Evolutionary conservation across 2,329 filamentous ascomycete genomes (phyloP).

Genomic region (Aureobasidium uvarum): DNA sequence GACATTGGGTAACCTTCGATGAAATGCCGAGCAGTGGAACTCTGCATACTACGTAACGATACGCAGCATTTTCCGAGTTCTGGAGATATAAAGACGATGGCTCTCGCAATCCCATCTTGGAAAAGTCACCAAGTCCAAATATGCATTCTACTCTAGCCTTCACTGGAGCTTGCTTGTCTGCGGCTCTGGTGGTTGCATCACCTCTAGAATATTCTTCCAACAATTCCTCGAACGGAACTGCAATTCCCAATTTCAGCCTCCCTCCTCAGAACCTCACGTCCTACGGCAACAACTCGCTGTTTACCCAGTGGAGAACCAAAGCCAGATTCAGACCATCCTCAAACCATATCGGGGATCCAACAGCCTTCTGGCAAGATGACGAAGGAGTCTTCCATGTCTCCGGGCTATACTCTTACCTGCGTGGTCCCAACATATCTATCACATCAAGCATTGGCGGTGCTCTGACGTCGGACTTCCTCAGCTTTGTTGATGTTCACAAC

Average conservation of each 20-base stretch:
- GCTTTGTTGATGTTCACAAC: constrained; percentile 44
- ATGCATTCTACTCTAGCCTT: constrained; percentile 11
- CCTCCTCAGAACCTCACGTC: constrained; percentile 18
- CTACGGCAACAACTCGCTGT: constrained; percentile 12
- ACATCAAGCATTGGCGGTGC: constrained; percentile 33
- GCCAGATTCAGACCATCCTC: constrained; percentile 21
- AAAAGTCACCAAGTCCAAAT: not conserved
- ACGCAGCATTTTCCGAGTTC: not conserved
- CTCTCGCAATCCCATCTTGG: not conserved
- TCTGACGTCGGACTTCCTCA: constrained; percentile 47
- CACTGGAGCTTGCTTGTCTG: constrained; percentile 2
- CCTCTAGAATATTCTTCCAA: not conserved
- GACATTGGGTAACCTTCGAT: not conserved
- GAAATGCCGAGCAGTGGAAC: not conserved
- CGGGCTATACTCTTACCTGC: not conserved
- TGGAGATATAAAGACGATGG: not conserved
- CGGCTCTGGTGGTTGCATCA: constrained; percentile 12
- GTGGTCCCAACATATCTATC: constrained; percentile 1
- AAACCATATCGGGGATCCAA: constrained; percentile 14
- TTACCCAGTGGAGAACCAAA: constrained; percentile 21
- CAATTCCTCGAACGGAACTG: not conserved
- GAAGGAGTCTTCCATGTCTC: constrained; percentile 9
- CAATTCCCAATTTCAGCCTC: not conserved
- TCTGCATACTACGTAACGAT: not conserved
- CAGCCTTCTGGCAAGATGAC: constrained; percentile 21